phyloP scores from a whole-genome alignment of 1,139 yeast species.

The Pichia sp. region DNA sequence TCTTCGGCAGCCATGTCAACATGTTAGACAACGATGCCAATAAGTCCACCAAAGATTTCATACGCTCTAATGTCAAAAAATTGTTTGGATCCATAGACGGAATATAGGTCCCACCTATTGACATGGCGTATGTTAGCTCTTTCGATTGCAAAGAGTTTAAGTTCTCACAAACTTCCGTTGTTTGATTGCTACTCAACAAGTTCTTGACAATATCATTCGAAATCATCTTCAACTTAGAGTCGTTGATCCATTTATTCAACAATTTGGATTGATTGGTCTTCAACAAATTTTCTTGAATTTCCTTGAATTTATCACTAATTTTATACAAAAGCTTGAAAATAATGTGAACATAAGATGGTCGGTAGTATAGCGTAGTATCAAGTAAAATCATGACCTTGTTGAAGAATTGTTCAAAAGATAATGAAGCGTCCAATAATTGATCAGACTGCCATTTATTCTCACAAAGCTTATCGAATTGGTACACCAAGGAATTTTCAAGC shows the following conservation, averaged over 20 bases:
- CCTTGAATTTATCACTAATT: conserved; percentile 24
- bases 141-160: conserved; percentile 13
- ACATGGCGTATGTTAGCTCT: conserved; percentile 24
- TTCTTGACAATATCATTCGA: conserved; percentile 24
- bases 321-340: conserved; percentile 37
- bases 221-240: conserved; percentile 19
- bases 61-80: conserved; percentile 25
- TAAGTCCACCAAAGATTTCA: conserved; percentile 48
- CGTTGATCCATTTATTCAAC: conserved; percentile 26
- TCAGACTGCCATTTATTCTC: conserved; percentile 18
- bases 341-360: conserved; percentile 48
- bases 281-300: conserved; percentile 20
- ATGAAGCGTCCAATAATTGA: conserved; percentile 47
- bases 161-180: background rate
- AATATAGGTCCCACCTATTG: conserved; percentile 19
- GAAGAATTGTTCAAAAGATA: conserved; percentile 48
- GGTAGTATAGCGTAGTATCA: conserved; percentile 58
- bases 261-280: conserved; percentile 18
- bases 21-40: conserved; percentile 47
- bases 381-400: conserved; percentile 49
- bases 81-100: conserved; percentile 21
- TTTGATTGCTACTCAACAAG: conserved; percentile 9
- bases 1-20: conserved; percentile 51
- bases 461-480: conserved; percentile 32
- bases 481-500: conserved; percentile 52